Evolutionary conservation across 257 asterid species (phyloP).

Genomic region (Lantana camara): DNA sequence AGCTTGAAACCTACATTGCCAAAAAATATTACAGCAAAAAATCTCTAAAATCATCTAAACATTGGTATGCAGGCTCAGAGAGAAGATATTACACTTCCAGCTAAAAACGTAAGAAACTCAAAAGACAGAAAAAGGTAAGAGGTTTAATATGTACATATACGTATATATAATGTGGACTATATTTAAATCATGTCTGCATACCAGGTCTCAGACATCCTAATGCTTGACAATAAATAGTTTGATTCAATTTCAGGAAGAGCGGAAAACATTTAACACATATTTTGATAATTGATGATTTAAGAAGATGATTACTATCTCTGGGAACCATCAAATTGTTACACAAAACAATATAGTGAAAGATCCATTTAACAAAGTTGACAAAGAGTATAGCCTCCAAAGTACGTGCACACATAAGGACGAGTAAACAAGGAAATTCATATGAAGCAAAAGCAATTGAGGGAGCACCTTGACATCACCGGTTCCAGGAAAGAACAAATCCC

Average conservation of each 20-base stretch:
- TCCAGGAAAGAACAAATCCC: constrained; percentile 96
- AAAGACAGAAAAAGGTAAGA: not conserved
- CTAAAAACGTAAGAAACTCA: not conserved
- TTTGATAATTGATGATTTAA: not conserved
- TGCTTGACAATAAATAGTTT: not conserved
- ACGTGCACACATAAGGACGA: not conserved
- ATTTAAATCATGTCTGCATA: not conserved
- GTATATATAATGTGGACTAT: not conserved
- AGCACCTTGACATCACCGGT: constrained; percentile 98
- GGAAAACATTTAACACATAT: not conserved
- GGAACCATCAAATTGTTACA: constrained; percentile 3
- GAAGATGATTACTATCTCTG: not conserved
- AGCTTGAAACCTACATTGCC: constrained; percentile 12
- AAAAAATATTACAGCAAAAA: constrained; percentile 5
- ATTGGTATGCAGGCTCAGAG: constrained; percentile 4
- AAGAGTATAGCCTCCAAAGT: not conserved
- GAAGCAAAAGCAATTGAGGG: constrained; percentile 27
- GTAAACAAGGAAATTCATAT: constrained; percentile 18
- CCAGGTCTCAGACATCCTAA: constrained; percentile 8
- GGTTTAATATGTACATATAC: not conserved
- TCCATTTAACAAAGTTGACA: constrained; percentile 9
- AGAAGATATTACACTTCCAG: not conserved
- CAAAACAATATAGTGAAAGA: constrained; percentile 17
- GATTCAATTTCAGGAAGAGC: too few species aligned
- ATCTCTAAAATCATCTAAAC: not conserved